Conservation (phyloP, 176 grass and related monocot species). For the Hsuehochloa calcarea region DNA sequence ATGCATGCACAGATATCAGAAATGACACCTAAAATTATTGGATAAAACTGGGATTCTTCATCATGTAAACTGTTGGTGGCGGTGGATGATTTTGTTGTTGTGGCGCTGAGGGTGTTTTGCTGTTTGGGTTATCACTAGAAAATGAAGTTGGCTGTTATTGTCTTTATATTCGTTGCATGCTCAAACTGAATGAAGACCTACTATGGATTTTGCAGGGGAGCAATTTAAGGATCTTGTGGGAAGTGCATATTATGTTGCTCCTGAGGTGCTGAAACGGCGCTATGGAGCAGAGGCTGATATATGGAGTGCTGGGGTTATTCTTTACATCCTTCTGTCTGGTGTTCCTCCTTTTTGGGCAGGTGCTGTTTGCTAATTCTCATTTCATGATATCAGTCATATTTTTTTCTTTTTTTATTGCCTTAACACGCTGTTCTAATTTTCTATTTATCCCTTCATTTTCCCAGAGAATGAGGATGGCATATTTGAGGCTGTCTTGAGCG, state of each 20-base stretch:
- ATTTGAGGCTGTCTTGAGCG: conserved; percentile 72
- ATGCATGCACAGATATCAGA: not conserved
- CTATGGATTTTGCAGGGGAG: conserved; percentile 51
- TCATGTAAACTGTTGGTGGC: conserved; percentile 15
- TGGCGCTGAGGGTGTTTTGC: not conserved
- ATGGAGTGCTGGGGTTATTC: conserved; percentile 96
- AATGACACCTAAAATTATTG: not conserved
- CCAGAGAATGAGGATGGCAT: conserved; percentile 98
- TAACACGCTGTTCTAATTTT: not conserved
- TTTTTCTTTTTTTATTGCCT: not conserved
- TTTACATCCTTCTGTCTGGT: conserved; percentile 96
- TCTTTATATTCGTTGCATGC: not conserved
- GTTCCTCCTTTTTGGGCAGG: conserved; percentile 99
- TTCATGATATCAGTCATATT: not conserved
- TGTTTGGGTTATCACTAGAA: not conserved
- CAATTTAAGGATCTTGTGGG: conserved; percentile 95
- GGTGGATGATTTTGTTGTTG: not conserved
- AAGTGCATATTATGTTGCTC: conserved; percentile 98
- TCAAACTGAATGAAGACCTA: not conserved
- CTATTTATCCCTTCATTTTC: conserved; percentile 11
- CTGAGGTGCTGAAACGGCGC: conserved; percentile 77
- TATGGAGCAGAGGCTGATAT: conserved; percentile 95
- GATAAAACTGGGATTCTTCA: not conserved
- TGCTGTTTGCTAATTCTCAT: conserved; percentile 14
- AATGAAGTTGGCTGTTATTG: not conserved